Percentiles rank a stretch among this genome's conserved stretches.
These are phyloP conservation scores for Metarhizium humberi DNA, from an alignment of 2,329 filamentous ascomycete species.

Conservation along the genomic window DNA sequence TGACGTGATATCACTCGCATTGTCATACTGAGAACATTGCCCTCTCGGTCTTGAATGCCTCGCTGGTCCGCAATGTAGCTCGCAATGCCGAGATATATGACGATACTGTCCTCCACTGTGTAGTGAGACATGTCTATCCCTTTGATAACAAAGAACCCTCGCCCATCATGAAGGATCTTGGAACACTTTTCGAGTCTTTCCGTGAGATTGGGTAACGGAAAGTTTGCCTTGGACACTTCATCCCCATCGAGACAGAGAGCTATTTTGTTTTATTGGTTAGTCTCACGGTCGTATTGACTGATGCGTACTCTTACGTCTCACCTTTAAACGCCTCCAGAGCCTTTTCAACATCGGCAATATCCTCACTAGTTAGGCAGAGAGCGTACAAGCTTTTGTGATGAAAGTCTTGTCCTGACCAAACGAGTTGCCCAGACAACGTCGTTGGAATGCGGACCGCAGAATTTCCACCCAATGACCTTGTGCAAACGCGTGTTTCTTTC, in stretches of 20 bases:
- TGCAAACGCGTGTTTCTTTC: neutral
- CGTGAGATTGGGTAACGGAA: constrained; percentile 29
- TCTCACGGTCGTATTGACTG: neutral
- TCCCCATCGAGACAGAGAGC: constrained; percentile 26
- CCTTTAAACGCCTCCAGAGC: neutral
- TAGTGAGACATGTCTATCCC: constrained; percentile 40
- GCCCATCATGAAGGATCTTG: constrained; percentile 27
- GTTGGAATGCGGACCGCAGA: neutral
- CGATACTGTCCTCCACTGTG: constrained; percentile 42
- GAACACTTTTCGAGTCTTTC: constrained; percentile 24
- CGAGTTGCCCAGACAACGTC: constrained; percentile 11
- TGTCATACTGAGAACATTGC: constrained; percentile 36
- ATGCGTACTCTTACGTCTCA: neutral
- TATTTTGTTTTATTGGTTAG: constrained; percentile 1
- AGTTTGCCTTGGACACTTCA: constrained; percentile 25
- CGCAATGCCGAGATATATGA: constrained; percentile 47
- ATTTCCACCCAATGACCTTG: too few species aligned
- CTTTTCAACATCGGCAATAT: neutral
- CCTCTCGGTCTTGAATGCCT: constrained; percentile 39
- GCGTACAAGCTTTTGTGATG: constrained; percentile 8
- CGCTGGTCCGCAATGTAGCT: constrained; percentile 46
- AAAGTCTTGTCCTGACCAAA: constrained; percentile 16
- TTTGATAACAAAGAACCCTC: constrained; percentile 44
- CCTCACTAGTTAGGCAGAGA: constrained; percentile 9
- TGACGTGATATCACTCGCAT: too few species aligned